Conservation (phyloP, 2,329 filamentous ascomycete species). For the Sclerotinia trifoliorum region DNA sequence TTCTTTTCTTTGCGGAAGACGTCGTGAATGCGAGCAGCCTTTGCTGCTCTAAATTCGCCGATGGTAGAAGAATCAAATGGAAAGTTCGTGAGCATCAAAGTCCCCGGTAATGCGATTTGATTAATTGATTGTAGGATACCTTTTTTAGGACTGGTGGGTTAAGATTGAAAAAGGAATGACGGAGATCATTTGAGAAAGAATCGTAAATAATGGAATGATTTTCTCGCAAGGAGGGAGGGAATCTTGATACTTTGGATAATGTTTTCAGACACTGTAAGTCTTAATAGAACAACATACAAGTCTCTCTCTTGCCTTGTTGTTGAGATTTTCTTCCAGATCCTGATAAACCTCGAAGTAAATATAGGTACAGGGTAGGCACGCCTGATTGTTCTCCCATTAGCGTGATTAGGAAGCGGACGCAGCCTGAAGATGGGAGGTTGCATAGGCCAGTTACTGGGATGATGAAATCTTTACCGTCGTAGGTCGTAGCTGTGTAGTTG, state of each 20-base stretch:
- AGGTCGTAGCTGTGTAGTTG: not conserved
- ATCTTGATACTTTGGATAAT: not conserved
- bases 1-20: slow-evolving; percentile 74
- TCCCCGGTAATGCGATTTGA: not conserved
- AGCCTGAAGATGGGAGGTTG: not conserved
- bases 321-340: not conserved
- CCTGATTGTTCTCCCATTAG: not conserved
- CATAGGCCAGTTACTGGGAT: no score
- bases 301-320: not conserved
- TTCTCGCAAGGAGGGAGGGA: not conserved
- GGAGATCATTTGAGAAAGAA: slow-evolving; percentile 8
- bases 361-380: not conserved
- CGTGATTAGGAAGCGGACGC: not conserved
- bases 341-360: not conserved
- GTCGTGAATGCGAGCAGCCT: slow-evolving; percentile 68
- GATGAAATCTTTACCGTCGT: not conserved
- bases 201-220: not conserved
- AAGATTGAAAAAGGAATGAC: not conserved
- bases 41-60: slow-evolving; percentile 37
- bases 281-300: not conserved
- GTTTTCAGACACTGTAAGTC: not conserved
- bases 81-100: slow-evolving; percentile 27
- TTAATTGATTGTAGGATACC: slow-evolving; percentile 23
- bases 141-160: not conserved
- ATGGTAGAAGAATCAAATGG: slow-evolving; percentile 25